A percentile compares a stretch with the other conserved stretches of the same genome.
These are phyloP conservation scores for Flaveria floridana DNA, from an alignment of 140 eudicot species.

Conservation along the genomic window DNA sequence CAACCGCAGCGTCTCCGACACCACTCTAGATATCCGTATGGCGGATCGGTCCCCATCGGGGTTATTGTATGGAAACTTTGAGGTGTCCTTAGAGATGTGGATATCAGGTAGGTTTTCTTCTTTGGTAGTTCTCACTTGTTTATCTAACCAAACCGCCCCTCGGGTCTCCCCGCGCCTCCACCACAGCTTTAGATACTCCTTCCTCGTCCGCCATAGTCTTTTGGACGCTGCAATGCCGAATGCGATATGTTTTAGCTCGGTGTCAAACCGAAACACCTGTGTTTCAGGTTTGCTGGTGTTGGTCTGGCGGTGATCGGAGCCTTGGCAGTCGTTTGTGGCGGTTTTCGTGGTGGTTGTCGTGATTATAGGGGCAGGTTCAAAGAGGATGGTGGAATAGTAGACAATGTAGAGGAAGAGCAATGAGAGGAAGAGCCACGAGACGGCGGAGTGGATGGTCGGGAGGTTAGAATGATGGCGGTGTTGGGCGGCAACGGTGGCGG, in stretches of 20 bases:
- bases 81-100: slow-evolving; percentile 46
- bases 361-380: slow-evolving; percentile 37
- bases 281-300: slow-evolving; percentile 16
- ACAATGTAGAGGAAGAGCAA: slow-evolving; percentile 36
- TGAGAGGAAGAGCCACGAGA: slow-evolving; percentile 43
- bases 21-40: slow-evolving; percentile 57
- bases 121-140: slow-evolving; percentile 11
- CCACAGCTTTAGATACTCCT: slow-evolving; percentile 57
- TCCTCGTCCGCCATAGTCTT: slow-evolving; percentile 48
- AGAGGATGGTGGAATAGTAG: slow-evolving; percentile 41
- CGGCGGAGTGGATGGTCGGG: slow-evolving; percentile 35
- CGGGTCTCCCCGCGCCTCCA: slow-evolving; percentile 58
- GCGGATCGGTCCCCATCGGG: slow-evolving; percentile 49
- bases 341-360: neutral
- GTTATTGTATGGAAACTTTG: slow-evolving; percentile 43
- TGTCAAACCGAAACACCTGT: neutral
- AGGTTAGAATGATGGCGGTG: slow-evolving; percentile 39
- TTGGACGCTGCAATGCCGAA: slow-evolving; percentile 69
- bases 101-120: slow-evolving; percentile 44
- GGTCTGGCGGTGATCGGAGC: neutral
- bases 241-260: slow-evolving; percentile 53
- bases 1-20: slow-evolving; percentile 51
- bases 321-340: slow-evolving; percentile 12
- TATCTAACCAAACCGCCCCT: slow-evolving; percentile 71
- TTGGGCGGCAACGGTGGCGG: slow-evolving; percentile 22